Evolutionary conservation across 306 rosid species (phyloP), one percentile per base, ranked within the genome.

Genomic region (Fragaria ananassa): DNA sequence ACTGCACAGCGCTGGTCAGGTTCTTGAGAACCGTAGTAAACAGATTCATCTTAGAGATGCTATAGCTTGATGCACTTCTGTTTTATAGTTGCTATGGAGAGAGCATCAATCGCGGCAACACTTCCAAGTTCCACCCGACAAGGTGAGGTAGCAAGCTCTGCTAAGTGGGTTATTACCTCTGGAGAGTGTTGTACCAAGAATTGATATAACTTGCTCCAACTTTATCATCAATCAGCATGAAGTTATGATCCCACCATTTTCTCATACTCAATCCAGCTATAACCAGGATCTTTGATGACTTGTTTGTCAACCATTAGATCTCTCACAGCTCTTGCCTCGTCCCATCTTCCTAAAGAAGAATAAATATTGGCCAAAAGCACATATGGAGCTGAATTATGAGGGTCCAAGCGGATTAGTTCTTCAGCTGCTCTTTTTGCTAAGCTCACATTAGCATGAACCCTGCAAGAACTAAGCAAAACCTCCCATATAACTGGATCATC

Each of bases 301-400:
- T 79, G 78, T 66, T 90, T 89, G 65, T 84, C 83, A 51, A 62
- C 81, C 97, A 92, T 90, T 57, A 84, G 53, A 79, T 88, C 91
- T 73, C 97, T 90, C 75, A 92, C 81, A 75, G 29, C 78, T 68
- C 76, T 86, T 50, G 85, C 96, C 58, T 92, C 93, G 76, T 92
- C 93, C 97, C 97, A 92, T 77, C 96, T 92, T 81, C 93, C 97
- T 83, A 87, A 45, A 58, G 93, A 84, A 71, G 97, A 89, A 81
- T 87, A 92, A 74, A 84, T 88, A 87, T 92, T 92, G 42, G 88
- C 91, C 34, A 92, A 88, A 84, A 92, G 97, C 77, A 89, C 93
- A 65, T 86, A 92, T 35, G 93, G 80, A 7, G 89, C 84, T 67
- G 93, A 77, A 63, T 85, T 88, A 61, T 70, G 82, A 6, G 90